These are phyloP conservation scores for Saccharomycopsis oosterbeekiorum DNA, from an alignment of 805 yeast species.

Conservation along the genomic window DNA sequence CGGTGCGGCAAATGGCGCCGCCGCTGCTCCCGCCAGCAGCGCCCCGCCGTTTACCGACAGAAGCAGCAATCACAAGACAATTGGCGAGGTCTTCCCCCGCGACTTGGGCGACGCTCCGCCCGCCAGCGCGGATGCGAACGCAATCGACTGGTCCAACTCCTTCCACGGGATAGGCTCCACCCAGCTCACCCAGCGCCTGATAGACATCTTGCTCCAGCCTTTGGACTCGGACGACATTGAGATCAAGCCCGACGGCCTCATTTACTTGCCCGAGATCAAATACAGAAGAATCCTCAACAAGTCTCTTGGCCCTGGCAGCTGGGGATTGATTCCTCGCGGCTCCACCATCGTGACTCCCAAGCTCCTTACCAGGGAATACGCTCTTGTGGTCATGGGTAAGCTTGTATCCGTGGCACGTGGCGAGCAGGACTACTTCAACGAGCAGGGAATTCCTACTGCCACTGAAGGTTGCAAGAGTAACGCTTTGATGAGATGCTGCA, in stretches of 20 bases:
- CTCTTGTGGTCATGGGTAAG: slow-evolving; percentile 76
- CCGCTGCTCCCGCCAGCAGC: background rate
- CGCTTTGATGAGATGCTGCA: slow-evolving; percentile 96
- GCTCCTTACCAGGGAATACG: slow-evolving; percentile 83
- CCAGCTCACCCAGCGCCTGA: slow-evolving; percentile 59
- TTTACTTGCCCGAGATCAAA: slow-evolving; percentile 91
- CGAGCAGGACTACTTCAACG: slow-evolving; percentile 85
- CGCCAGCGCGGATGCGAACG: background rate
- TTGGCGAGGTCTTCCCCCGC: background rate
- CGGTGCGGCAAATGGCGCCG: too few species aligned
- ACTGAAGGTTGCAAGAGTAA: slow-evolving; percentile 96
- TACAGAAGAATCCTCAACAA: slow-evolving; percentile 80
- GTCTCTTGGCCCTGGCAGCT: slow-evolving; percentile 97
- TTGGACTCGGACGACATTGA: slow-evolving; percentile 72
- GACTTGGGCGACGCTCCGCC: background rate
- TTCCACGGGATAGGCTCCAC: slow-evolving; percentile 76
- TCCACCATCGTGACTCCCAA: slow-evolving; percentile 68
- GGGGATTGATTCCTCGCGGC: slow-evolving; percentile 95
- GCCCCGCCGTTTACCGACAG: background rate
- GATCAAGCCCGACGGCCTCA: slow-evolving; percentile 88
- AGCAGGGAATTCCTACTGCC: slow-evolving; percentile 85
- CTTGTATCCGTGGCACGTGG: slow-evolving; percentile 90
- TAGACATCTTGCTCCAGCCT: slow-evolving; percentile 50
- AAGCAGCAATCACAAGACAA: background rate
- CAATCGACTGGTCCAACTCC: slow-evolving; percentile 71